Evolutionary conservation across 371 early-diverging fungal genomes (phyloP), one percentile per base, ranked within the genome.

Genomic region (Aphelidium insulamus): DNA sequence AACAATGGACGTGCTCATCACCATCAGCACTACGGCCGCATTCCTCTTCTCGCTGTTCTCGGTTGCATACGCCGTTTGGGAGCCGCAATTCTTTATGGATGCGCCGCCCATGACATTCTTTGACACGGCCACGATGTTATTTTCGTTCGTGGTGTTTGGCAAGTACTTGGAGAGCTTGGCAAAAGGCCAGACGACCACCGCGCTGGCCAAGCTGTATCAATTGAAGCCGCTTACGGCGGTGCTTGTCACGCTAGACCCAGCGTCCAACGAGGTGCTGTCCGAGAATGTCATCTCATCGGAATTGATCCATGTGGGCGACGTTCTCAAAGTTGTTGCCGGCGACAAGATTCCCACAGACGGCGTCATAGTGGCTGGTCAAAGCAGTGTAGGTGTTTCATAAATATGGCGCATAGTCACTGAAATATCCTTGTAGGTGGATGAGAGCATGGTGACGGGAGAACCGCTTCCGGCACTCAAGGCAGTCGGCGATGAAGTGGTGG

Each of bases 331-430:
- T 25, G 50, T 83, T 3, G 91, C 95, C 1, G 90, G 91, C 18
- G 88, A 91, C 46, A 78, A 82, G 34, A 56, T 94, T 19, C 87
- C 94, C 2, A 69, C 83, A 0, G 99, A 99, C 49, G 94, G 88
- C n/a, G 40, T 59, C 1, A 57, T 99, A 5, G 49, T 72, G n/a
- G 54, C 51, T 10, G 98, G 99, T 3, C 32, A 55, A 6, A 72
- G 85, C 3, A 59, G 70, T 19, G 69, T 97, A 5, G 95, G 98
- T 55, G 99, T n/a, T n/a, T n/a, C n/a, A n/a, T n/a, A n/a, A n/a
- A n/a, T n/a, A n/a, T n/a, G 98, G 55, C 79, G 87, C 33, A 82
- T 97, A 57, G 72, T 99, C 0, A 98, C 99, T 0, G n/a, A n/a
- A n/a, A n/a, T n/a, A n/a, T n/a, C n/a, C n/a, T n/a, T n/a, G n/a